phyloP scores from a whole-genome alignment of 352 stramenopile species.

The Globisporangium abappressorium region DNA sequence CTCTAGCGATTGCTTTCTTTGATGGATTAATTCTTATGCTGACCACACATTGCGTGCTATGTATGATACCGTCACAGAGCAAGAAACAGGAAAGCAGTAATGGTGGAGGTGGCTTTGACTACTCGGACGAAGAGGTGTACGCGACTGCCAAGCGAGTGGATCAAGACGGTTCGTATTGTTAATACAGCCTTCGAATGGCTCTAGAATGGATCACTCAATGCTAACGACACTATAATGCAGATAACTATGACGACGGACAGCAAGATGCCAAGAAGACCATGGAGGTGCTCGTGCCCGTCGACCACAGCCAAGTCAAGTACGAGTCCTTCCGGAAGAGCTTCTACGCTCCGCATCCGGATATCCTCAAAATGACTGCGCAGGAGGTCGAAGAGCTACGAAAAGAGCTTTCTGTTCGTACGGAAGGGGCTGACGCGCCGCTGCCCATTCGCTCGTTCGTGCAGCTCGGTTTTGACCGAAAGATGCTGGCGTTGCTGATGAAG shows the following conservation, averaged over 20 bases:
- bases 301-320: slow-evolving; percentile 71
- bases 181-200: background rate
- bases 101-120: slow-evolving; percentile 16
- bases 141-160: slow-evolving; percentile 50
- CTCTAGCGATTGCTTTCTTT: background rate
- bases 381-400: slow-evolving; percentile 41
- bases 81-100: slow-evolving; percentile 29
- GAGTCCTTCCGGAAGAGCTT: slow-evolving; percentile 82
- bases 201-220: background rate
- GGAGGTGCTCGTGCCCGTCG: slow-evolving; percentile 65
- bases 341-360: slow-evolving; percentile 54
- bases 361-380: slow-evolving; percentile 25
- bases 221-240: background rate
- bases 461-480: slow-evolving; percentile 59
- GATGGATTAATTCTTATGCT: background rate
- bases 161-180: slow-evolving; percentile 12
- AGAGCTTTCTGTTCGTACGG: slow-evolving; percentile 50
- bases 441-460: slow-evolving; percentile 81
- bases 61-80: slow-evolving; percentile 19
- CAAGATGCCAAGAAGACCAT: slow-evolving; percentile 61
- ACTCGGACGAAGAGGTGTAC: slow-evolving; percentile 84
- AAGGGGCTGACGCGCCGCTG: slow-evolving; percentile 43
- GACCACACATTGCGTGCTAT: background rate
- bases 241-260: slow-evolving; percentile 22
- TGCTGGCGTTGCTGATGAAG: slow-evolving; percentile 69